These are phyloP conservation scores for Pestalotiopsis sp. DNA, from an alignment of 2,329 filamentous ascomycete species.

Conservation along the genomic window DNA sequence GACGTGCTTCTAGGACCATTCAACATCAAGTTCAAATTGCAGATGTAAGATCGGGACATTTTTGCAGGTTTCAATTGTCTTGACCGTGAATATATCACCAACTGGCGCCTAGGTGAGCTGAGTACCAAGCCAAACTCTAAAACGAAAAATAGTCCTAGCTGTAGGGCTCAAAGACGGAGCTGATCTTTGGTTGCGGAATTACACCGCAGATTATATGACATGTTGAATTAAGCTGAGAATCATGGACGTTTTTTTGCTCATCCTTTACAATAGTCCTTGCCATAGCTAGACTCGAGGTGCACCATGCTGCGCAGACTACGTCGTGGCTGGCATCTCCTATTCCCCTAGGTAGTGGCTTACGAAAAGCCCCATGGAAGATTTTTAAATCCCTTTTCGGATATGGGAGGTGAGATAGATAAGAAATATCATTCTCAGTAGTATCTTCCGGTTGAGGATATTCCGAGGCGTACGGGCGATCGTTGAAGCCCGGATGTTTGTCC, in stretches of 20 bases:
- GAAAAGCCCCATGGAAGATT: too few relatives aligned
- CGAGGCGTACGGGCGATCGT: neutral
- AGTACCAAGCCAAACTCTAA: neutral
- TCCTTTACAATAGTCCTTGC: neutral
- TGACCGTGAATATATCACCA: neutral
- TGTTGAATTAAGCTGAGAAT: neutral
- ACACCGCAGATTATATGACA: neutral
- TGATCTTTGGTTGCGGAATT: neutral
- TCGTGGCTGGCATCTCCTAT: neutral
- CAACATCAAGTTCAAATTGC: neutral
- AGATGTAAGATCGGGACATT: neutral
- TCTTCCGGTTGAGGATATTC: neutral
- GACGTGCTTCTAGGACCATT: neutral
- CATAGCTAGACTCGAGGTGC: neutral
- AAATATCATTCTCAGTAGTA: neutral
- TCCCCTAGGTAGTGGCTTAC: too few relatives aligned
- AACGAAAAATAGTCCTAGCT: neutral
- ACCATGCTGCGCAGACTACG: neutral
- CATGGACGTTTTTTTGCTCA: neutral
- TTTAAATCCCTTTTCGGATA: too few relatives aligned
- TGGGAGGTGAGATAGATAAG: neutral
- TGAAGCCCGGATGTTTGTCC: neutral
- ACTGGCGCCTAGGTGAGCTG: neutral
- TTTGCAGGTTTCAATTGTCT: neutral
- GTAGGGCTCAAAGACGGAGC: neutral